Evolutionary conservation across 495 filamentous ascomycete genomes (phyloP), one percentile per base, ranked within the genome.

Genomic region (Podospora fimiseda): DNA sequence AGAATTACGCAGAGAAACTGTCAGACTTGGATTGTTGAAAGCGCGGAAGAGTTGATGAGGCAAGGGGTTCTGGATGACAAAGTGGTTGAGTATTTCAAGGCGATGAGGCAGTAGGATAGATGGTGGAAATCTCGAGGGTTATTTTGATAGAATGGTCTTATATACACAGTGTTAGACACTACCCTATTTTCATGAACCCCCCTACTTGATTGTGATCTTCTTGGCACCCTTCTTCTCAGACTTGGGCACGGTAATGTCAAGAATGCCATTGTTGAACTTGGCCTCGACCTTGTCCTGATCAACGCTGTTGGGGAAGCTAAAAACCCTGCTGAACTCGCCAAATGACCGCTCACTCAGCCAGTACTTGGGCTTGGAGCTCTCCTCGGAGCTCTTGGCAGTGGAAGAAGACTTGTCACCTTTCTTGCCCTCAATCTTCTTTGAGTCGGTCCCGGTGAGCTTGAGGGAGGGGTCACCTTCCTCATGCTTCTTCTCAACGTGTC

Each of bases 211-310:
- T n/a, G 40, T 6, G 48, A 67, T 65, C 51, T 56, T 61, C 15
- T 37, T 51, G 7, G 27, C 43, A 27, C 67, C 70, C 53, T 56
- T 66, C 50, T 77, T 77, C 59, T 77, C 70, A 23, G 81, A 75
- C 79, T 96, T 96, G 9, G 92, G 91, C 13, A 96, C 85, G 3
- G 70, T 77, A n/a, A 89, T 73, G 38, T 75, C 70, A 45, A 89
- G 65, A 19, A 89, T 65, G 51, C 89, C 72, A 69, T 79, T 64
- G 63, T 78, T 67, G 68, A 78, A 66, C 48, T 73, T 82, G 16
- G 91, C 92, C 59, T 74, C 82, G 46, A 96, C 90, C n/a, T 58
- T 65, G 43, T 96, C 87, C 63, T 90, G 84, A 65, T 96, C 82
- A 23, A 96, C 80, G 11, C 77, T 72, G 7, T 66, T 65, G 0